phyloP scores from a whole-genome alignment of 495 filamentous ascomycete species.

The Staphylotrichum tortipilum region DNA sequence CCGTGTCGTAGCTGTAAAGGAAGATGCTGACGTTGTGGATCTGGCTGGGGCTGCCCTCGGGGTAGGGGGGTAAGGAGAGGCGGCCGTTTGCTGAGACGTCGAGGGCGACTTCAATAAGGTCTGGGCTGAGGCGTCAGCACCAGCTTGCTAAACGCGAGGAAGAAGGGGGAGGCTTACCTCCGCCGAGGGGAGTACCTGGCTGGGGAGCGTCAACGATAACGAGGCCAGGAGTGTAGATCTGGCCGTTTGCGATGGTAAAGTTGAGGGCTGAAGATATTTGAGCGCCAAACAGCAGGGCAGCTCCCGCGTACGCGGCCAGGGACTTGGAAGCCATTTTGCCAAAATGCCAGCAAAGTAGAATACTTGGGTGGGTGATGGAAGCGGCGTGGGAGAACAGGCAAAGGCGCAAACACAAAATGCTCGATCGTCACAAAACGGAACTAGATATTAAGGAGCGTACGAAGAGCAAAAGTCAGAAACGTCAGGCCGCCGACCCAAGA shows the following conservation, averaged over 20 bases:
- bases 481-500: background rate
- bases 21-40: constrained; percentile 60
- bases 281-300: constrained; percentile 11
- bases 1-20: constrained; percentile 50
- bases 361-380: no score
- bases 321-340: background rate
- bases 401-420: background rate
- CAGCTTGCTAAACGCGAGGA: background rate
- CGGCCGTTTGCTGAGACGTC: constrained; percentile 58
- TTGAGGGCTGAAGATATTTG: constrained; percentile 19
- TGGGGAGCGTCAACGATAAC: constrained; percentile 57
- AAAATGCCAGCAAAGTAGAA: no score
- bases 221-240: constrained; percentile 57
- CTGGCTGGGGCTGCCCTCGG: constrained; percentile 37
- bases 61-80: constrained; percentile 48
- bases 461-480: background rate
- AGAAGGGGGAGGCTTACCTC: constrained; percentile 36
- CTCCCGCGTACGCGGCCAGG: background rate
- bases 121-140: constrained; percentile 19
- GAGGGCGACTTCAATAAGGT: constrained; percentile 55
- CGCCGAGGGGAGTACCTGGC: constrained; percentile 57
- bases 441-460: background rate
- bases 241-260: constrained; percentile 49
- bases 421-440: no score
- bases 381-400: no score